A percentile compares a stretch with the other conserved stretches of the same genome.
These are phyloP conservation scores for Cryptococcus jaspeensis DNA, from an alignment of 1,284 basidiomycete species.

Conservation along the genomic window DNA sequence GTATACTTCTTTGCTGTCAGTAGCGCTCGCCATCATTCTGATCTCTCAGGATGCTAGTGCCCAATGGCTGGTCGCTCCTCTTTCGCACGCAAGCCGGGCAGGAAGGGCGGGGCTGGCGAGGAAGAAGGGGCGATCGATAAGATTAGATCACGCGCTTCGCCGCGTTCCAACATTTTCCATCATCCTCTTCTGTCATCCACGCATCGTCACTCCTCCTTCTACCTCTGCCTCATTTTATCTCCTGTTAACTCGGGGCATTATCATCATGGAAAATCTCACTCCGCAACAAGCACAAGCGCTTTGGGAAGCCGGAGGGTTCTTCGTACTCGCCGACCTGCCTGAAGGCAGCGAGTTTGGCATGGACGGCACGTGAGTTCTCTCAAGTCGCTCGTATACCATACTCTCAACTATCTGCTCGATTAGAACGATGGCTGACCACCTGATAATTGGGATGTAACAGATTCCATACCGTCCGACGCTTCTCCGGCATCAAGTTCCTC, in stretches of 20 bases:
- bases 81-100: too few species aligned
- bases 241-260: too few species aligned
- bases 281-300: slow-evolving; percentile 43
- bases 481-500: slow-evolving; percentile 49
- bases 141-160: slow-evolving; percentile 1
- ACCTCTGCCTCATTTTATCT: not conserved
- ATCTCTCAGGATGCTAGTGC: too few species aligned
- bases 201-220: not conserved
- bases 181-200: not conserved
- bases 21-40: too few species aligned
- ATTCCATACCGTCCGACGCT: slow-evolving; percentile 33
- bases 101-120: not conserved
- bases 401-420: not conserved
- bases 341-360: slow-evolving; percentile 46
- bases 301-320: slow-evolving; percentile 50
- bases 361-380: slow-evolving; percentile 44
- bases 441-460: slow-evolving; percentile 20
- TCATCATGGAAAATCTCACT: slow-evolving; percentile 29
- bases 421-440: not conserved
- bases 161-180: not conserved
- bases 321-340: slow-evolving; percentile 43
- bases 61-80: too few species aligned
- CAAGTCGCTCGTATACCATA: not conserved
- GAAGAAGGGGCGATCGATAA: not conserved
- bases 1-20: too few species aligned